phyloP scores from a whole-genome alignment of 768 basidiomycete genomes.

The Russula sp. region DNA sequence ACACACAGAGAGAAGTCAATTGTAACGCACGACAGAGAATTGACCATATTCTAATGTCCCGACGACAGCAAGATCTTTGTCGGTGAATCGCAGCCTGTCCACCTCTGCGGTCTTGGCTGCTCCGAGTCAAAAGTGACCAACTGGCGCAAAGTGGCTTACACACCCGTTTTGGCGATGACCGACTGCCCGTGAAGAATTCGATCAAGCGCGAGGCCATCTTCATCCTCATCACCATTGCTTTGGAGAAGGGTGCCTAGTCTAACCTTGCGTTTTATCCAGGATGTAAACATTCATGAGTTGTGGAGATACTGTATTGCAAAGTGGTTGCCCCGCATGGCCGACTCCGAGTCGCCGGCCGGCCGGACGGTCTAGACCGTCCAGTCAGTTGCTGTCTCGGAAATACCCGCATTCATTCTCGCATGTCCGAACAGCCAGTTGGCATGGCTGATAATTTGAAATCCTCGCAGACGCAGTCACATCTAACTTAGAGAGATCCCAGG shows the following conservation, averaged over 20 bases:
- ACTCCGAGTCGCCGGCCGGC: no score
- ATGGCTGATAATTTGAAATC: no score
- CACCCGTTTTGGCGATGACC: slow-evolving; percentile 69
- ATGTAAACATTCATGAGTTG: slow-evolving; percentile 40
- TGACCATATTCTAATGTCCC: slow-evolving; percentile 83
- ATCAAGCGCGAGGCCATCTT: slow-evolving; percentile 60
- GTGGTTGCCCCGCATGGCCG: neutral
- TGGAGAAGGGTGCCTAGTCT: slow-evolving; percentile 54
- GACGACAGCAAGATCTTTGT: slow-evolving; percentile 58
- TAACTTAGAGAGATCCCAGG: no score
- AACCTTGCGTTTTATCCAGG: slow-evolving; percentile 68
- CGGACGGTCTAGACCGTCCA: no score
- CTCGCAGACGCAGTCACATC: no score
- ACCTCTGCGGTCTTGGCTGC: slow-evolving; percentile 67
- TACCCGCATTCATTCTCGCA: no score
- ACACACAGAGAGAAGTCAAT: neutral
- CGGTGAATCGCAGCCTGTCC: slow-evolving; percentile 62
- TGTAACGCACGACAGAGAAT: slow-evolving; percentile 66
- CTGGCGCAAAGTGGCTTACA: slow-evolving; percentile 22
- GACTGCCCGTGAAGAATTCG: slow-evolving; percentile 70
- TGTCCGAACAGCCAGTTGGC: no score
- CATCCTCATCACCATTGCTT: slow-evolving; percentile 53
- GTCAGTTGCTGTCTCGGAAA: no score
- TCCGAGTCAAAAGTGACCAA: neutral
- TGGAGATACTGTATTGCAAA: neutral